phyloP scores from a whole-genome alignment of 1,139 yeast species.

The Blastobotrys buckinghamii region DNA sequence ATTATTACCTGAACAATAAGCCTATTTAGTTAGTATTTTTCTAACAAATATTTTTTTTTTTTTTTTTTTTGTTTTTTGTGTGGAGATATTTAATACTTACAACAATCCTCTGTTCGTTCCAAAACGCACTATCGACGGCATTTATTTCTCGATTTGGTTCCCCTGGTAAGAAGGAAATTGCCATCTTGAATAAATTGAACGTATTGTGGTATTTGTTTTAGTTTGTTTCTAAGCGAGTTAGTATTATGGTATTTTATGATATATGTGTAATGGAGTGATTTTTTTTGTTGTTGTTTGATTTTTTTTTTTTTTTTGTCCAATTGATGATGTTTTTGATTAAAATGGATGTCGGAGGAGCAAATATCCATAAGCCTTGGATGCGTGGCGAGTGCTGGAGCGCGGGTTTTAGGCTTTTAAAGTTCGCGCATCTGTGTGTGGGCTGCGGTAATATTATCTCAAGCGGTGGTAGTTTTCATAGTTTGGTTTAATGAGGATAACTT shows the following conservation, averaged over 20 bases:
- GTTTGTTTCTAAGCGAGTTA: not conserved
- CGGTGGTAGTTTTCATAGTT: too few species aligned
- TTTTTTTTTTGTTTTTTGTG: not conserved
- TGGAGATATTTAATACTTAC: slow-evolving; percentile 25
- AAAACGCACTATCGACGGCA: slow-evolving; percentile 54
- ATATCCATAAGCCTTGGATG: too few species aligned
- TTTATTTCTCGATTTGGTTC: slow-evolving; percentile 59
- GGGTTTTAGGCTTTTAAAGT: too few species aligned
- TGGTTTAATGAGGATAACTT: too few species aligned
- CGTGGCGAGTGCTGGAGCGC: too few species aligned
- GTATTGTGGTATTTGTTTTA: not conserved
- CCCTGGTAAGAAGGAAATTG: slow-evolving; percentile 65
- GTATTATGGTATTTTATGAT: not conserved
- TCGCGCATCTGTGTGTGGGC: too few species aligned
- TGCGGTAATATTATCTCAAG: too few species aligned
- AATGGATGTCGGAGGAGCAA: too few species aligned
- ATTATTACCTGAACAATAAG: slow-evolving; percentile 86
- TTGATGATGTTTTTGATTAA: not conserved
- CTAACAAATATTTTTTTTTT: not conserved
- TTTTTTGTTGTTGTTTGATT: not conserved
- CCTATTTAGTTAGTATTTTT: slow-evolving; percentile 25
- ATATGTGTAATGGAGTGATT: not conserved
- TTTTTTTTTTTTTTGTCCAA: not conserved
- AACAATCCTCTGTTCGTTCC: slow-evolving; percentile 63
- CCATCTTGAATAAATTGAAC: slow-evolving; percentile 16